Evolutionary conservation across 306 rosid species (phyloP).

Genomic region (Acacia melanoxylon): DNA sequence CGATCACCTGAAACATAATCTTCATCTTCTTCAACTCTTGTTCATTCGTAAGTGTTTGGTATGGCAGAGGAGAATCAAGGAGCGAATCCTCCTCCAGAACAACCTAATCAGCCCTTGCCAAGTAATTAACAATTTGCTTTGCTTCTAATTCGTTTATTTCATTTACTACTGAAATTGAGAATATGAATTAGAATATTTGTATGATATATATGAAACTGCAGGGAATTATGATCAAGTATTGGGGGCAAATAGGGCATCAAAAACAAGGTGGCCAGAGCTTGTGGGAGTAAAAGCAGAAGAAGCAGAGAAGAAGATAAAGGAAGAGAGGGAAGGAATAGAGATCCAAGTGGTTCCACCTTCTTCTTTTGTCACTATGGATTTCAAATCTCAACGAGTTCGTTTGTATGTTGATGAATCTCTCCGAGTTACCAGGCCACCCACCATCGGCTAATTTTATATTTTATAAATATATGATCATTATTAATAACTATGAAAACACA

Average conservation of each 20-base stretch:
- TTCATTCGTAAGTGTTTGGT: neutral
- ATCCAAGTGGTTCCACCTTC: slow-evolving; percentile 39
- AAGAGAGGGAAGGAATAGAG: slow-evolving; percentile 29
- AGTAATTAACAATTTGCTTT: neutral
- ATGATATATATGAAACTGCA: slow-evolving; percentile 5
- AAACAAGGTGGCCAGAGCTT: slow-evolving; percentile 47
- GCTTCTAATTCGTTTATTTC: neutral
- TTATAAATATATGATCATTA: no score
- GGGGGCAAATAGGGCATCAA: slow-evolving; percentile 13
- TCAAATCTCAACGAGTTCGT: slow-evolving; percentile 32
- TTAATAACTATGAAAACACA: no score
- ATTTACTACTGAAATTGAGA: no score
- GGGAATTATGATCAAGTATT: slow-evolving; percentile 21
- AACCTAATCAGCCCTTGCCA: neutral
- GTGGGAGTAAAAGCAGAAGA: slow-evolving; percentile 45
- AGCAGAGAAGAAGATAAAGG: slow-evolving; percentile 44
- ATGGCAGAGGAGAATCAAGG: slow-evolving; percentile 43
- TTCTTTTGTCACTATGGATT: slow-evolving; percentile 37
- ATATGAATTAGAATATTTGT: neutral
- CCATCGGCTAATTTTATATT: slow-evolving; percentile 22
- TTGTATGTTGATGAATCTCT: slow-evolving; percentile 43
- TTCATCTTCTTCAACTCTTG: neutral
- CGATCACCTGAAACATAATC: neutral
- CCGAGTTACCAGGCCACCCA: slow-evolving; percentile 31
- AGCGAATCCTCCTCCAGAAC: slow-evolving; percentile 2